A percentile compares a stretch with the other conserved stretches of the same genome.
These are phyloP conservation scores for Cadophora luteo-olivacea DNA, from an alignment of 2,329 filamentous ascomycete species.

Conservation along the genomic window DNA sequence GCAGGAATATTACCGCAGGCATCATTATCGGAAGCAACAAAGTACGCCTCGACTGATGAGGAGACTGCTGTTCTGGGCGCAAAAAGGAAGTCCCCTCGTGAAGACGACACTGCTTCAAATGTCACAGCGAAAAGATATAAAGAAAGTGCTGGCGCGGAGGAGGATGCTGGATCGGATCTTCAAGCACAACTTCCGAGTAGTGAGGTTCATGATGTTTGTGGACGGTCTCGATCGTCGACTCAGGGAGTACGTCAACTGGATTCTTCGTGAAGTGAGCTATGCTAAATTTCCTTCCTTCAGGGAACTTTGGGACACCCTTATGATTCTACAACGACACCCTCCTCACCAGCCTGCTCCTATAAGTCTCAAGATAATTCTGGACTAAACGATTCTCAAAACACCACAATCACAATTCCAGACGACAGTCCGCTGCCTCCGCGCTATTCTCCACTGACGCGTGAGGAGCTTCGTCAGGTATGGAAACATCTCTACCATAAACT, in stretches of 20 bases:
- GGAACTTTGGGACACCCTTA: background rate
- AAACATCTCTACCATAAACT: background rate
- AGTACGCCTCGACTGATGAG: background rate
- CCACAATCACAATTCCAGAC: conserved; percentile 37
- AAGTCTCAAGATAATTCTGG: conserved; percentile 24
- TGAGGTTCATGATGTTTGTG: conserved; percentile 5
- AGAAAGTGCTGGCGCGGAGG: background rate
- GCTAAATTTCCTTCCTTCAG: background rate
- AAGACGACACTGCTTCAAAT: background rate
- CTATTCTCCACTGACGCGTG: conserved; percentile 18
- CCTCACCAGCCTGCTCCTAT: conserved; percentile 21
- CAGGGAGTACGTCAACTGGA: background rate
- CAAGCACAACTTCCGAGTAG: background rate
- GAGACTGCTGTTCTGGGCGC: conserved; percentile 2
- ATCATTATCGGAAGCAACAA: conserved; percentile 1
- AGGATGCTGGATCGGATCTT: background rate
- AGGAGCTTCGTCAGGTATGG: conserved; percentile 34
- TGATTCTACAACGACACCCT: conserved; percentile 1
- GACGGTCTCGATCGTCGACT: background rate
- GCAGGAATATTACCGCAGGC: conserved; percentile 10
- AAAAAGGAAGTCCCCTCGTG: conserved; percentile 12
- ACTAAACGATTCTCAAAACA: conserved; percentile 39
- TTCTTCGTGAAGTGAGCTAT: background rate
- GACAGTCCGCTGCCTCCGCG: conserved; percentile 13
- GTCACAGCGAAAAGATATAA: background rate